A percentile compares a stretch with the other conserved stretches of the same genome.
phyloP scores from a whole-genome alignment of 2,329 filamentous ascomycete genomes.

The Bisporella sp. region DNA sequence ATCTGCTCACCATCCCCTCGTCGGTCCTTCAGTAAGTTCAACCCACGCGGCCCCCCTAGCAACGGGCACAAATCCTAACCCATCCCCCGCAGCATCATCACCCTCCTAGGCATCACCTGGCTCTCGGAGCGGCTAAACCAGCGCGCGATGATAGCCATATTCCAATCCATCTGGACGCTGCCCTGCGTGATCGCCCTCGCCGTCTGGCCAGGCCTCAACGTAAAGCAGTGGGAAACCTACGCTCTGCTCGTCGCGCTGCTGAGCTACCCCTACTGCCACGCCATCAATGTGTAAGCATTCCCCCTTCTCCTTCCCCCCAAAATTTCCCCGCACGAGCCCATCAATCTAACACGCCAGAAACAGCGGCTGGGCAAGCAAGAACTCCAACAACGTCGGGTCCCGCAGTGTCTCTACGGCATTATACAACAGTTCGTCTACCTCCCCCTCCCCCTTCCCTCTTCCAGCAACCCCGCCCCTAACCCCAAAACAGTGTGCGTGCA shows the following conservation, averaged over 20 bases:
- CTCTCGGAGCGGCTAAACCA: constrained; percentile 35
- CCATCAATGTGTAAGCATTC: too few species aligned
- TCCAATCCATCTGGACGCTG: constrained; percentile 34
- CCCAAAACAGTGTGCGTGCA: constrained; percentile 13
- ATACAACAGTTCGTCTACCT: constrained; percentile 40
- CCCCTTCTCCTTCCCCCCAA: too few species aligned
- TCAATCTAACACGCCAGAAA: constrained; percentile 13
- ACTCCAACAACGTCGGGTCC: constrained; percentile 55
- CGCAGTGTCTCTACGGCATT: constrained; percentile 55
- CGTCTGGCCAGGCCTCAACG: constrained; percentile 19
- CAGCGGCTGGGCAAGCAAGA: constrained; percentile 42
- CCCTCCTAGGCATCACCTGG: constrained; percentile 37
- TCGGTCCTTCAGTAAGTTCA: constrained; percentile 31
- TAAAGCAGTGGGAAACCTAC: constrained; percentile 31
- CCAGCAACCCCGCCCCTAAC: too few species aligned
- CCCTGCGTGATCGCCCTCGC: constrained; percentile 32
- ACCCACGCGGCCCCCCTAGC: too few species aligned
- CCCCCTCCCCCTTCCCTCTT: too few species aligned
- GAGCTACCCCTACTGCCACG: constrained; percentile 23
- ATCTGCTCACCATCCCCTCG: constrained; percentile 38
- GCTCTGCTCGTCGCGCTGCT: constrained; percentile 27
- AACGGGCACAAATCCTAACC: too few species aligned
- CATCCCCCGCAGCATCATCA: constrained; percentile 25
- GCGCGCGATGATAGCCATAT: constrained; percentile 29
- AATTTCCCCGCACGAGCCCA: too few species aligned